Conservation (phyloP, 192 early-diverging fungal genomes). For the Radiomyces spectabilis region DNA sequence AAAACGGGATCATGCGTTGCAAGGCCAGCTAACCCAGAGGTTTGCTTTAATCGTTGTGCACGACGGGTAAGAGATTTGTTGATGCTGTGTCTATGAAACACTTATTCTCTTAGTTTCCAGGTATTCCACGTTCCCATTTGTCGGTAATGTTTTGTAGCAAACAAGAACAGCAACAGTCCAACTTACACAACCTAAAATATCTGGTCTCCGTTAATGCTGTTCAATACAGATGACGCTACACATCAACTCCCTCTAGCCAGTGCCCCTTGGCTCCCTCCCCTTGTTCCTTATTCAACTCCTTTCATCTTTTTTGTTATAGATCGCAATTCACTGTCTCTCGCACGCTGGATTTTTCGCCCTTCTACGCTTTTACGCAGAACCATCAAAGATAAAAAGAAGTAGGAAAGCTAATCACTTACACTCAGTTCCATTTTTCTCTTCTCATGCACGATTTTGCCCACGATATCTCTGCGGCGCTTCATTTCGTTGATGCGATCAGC, state of each 20-base stretch:
- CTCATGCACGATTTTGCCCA: constrained; percentile 71
- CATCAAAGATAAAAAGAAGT: too few relatives aligned
- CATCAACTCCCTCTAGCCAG: too few relatives aligned
- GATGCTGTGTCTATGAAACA: constrained; percentile 70
- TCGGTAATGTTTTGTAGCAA: neutral
- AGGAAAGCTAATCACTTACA: constrained; percentile 41
- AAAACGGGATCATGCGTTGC: constrained; percentile 10
- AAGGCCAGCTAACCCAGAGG: constrained; percentile 42
- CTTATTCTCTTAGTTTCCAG: too few relatives aligned
- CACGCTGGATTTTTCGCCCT: too few relatives aligned
- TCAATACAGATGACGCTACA: too few relatives aligned
- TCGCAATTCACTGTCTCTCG: too few relatives aligned
- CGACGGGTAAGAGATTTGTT: constrained; percentile 58
- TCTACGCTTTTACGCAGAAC: too few relatives aligned
- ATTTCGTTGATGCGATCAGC: constrained; percentile 76
- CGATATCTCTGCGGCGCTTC: constrained; percentile 77
- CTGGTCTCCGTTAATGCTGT: too few relatives aligned
- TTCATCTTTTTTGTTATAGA: too few relatives aligned
- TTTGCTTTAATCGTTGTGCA: constrained; percentile 55
- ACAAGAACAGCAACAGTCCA: neutral
- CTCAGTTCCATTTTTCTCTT: constrained; percentile 58
- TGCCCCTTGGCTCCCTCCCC: too few relatives aligned
- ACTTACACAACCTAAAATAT: constrained; percentile 23
- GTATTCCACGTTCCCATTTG: too few relatives aligned
- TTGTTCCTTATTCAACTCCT: too few relatives aligned